Percentiles rank a stretch among this genome's conserved stretches.
phyloP scores from a whole-genome alignment of 345 rosid species.

The Rhodamnia argentea region DNA sequence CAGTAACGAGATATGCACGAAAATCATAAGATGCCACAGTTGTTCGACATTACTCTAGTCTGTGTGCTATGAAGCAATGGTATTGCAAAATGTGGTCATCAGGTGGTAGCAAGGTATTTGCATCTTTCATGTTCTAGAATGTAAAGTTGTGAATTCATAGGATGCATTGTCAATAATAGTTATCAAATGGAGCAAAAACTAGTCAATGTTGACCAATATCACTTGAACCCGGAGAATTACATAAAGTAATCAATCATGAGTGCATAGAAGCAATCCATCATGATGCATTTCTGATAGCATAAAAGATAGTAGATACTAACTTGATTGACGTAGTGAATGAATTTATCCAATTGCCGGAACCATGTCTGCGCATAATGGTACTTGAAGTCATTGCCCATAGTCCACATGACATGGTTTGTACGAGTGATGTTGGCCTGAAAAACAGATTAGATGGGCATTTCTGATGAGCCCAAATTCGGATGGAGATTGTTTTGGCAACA shows the following conservation, averaged over 20 bases:
- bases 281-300: not conserved
- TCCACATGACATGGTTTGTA: conserved; percentile 84
- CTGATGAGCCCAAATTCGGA: not conserved
- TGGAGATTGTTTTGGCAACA: not conserved
- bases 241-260: not conserved
- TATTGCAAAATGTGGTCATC: not conserved
- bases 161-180: not conserved
- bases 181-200: not conserved
- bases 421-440: conserved; percentile 90
- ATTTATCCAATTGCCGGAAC: conserved; percentile 92
- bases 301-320: conserved; percentile 34
- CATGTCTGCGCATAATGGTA: conserved; percentile 91
- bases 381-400: conserved; percentile 96
- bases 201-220: not conserved
- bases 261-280: not conserved
- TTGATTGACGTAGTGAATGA: conserved; percentile 89
- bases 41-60: not conserved
- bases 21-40: not conserved
- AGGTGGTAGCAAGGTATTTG: not conserved
- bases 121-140: not conserved
- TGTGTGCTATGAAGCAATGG: not conserved
- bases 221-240: not conserved
- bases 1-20: not conserved
- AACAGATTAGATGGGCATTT: not conserved
- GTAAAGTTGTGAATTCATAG: not conserved